phyloP scores from a whole-genome alignment of 352 stramenopile genomes.

The Globisporangium radiosum region DNA sequence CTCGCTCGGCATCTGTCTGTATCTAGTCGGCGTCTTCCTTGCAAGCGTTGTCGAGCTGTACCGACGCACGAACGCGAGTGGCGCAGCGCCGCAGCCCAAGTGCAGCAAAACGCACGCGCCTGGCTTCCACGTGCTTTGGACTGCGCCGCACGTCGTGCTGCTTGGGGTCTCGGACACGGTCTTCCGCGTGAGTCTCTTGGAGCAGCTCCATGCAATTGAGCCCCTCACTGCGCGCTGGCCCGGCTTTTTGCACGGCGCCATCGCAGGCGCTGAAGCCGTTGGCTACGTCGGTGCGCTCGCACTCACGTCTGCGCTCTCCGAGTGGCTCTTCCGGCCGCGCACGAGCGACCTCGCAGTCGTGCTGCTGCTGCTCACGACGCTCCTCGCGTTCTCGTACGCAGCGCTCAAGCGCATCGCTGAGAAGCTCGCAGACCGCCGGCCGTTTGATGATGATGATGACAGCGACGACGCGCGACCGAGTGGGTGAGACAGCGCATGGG shows the following conservation, averaged over 20 bases:
- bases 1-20: constrained; percentile 45
- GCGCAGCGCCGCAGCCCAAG: constrained; percentile 10
- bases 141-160: constrained; percentile 43
- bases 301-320: constrained; percentile 40
- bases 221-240: constrained; percentile 27
- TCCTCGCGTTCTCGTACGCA: constrained; percentile 46
- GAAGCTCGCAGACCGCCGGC: constrained; percentile 10
- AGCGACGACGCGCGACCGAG: too few species aligned
- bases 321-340: constrained; percentile 50
- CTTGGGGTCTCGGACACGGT: constrained; percentile 49
- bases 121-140: constrained; percentile 54
- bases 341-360: constrained; percentile 56
- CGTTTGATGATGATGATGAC: too few species aligned
- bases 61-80: constrained; percentile 30
- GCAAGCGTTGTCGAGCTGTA: constrained; percentile 77
- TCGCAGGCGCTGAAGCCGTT: constrained; percentile 47
- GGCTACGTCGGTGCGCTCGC: constrained; percentile 46
- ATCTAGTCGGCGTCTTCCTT: constrained; percentile 60
- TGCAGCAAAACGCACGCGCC: constrained; percentile 22
- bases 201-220: constrained; percentile 38
- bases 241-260: constrained; percentile 34
- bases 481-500: too few species aligned
- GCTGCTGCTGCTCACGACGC: constrained; percentile 54
- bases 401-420: constrained; percentile 27
- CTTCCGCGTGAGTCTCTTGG: constrained; percentile 55